phyloP scores from a whole-genome alignment of 495 filamentous ascomycete species.

The Neurospora sp. region DNA sequence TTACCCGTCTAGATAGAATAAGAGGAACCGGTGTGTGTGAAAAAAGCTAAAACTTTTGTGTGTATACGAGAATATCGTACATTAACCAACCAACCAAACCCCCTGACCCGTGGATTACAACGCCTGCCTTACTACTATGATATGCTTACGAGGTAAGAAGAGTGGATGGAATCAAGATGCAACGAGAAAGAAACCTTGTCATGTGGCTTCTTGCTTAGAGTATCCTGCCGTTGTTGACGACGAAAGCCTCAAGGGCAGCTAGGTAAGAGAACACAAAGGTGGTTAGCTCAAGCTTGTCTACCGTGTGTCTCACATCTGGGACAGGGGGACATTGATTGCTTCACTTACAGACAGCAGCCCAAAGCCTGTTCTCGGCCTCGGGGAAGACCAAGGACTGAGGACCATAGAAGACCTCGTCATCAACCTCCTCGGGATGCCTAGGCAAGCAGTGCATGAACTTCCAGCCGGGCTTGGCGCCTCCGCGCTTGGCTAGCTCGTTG shows the following conservation, averaged over 20 bases:
- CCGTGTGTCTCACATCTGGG: not conserved
- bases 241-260: conserved; percentile 79
- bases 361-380: conserved; percentile 90
- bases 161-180: not conserved
- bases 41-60: not conserved
- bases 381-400: conserved; percentile 73
- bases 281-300: not conserved
- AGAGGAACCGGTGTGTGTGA: not conserved
- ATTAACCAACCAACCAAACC: not conserved
- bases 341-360: conserved; percentile 64
- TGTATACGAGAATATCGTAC: not conserved
- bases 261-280: not conserved
- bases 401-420: conserved; percentile 88
- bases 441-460: conserved; percentile 99
- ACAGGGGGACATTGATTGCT: not conserved
- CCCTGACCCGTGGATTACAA: not conserved
- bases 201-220: conserved; percentile 8
- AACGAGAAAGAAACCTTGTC: conserved; percentile 6
- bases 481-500: conserved; percentile 64
- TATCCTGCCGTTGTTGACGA: conserved; percentile 75
- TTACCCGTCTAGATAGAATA: not conserved
- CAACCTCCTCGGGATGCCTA: conserved; percentile 87
- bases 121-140: not conserved
- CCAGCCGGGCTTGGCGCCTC: conserved; percentile 82
- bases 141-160: not conserved